Base-by-base conservation (phyloP, 192 early-diverging fungal genomes). In the Coemansia sp. region DNA sequence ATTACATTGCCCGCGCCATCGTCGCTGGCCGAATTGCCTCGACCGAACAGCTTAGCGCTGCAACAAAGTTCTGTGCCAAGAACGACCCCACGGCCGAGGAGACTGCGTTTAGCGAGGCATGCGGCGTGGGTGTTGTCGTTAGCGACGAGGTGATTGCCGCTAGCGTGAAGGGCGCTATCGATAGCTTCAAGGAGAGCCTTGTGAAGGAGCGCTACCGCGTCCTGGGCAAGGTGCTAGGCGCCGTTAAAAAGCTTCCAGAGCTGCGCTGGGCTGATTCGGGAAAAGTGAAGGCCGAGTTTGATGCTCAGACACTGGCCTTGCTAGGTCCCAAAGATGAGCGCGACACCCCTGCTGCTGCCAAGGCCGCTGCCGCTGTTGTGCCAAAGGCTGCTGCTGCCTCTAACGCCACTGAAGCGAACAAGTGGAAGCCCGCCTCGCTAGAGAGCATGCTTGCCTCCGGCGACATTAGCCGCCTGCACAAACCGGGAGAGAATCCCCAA, bases 271-370 rank as follows among this genome's bases (percentile, higher is more conserved):
- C 96, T 23, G 90, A 95, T 65, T 85, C 92, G 45, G 85, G 86
- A 63, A 84, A 82, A 51, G 88, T 99, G 38, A 99, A 99, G 81
- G 84, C 87, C 60, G 90, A 88, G 78, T 80, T 97, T 34, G 98
- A 99, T 43, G 87, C 86, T 33, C 91, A 94, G 85, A 80, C 93
- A 46, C 73, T 91, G 20, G 87, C 88, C 16, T 67, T 90, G n/a
- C 83, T 99, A 56, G 98, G 98, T n/a, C 95, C 95, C 68, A 97
- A 98, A 79, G 96, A 98, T 77, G 96, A 98, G 72, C 88, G 96
- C 43, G 96, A 98, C 76, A 85, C 88, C 60, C 85, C 86, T n/a
- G 71, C 76, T 37, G 71, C 62, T 8, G 62, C 43, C 40, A 77
- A 79, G 53, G 80, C 77, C 35, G 74, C 65, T 2, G 63, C 70